phyloP scores from a whole-genome alignment of 2,329 filamentous ascomycete species.

The Neonectria punicea region DNA sequence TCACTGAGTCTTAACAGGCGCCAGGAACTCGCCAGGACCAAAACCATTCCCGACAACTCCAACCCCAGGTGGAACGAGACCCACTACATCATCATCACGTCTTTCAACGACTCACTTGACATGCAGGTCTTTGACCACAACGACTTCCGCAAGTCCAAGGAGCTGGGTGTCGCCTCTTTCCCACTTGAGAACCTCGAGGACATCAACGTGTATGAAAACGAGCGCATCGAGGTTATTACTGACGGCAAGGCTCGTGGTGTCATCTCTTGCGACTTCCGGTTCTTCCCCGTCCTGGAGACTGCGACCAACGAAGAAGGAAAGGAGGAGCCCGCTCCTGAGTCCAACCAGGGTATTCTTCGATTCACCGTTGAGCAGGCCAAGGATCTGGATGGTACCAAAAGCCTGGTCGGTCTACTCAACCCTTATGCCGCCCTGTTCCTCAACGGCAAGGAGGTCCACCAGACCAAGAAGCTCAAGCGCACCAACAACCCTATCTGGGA shows the following conservation, averaged over 20 bases:
- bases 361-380: slow-evolving; percentile 97
- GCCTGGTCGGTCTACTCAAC: slow-evolving; percentile 88
- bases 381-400: slow-evolving; percentile 92
- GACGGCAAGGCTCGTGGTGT: slow-evolving; percentile 87
- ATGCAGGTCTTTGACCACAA: slow-evolving; percentile 93
- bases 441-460: slow-evolving; percentile 91
- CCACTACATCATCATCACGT: slow-evolving; percentile 93
- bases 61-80: slow-evolving; percentile 98
- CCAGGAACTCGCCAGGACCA: slow-evolving; percentile 85
- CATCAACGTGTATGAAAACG: slow-evolving; percentile 81
- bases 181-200: slow-evolving; percentile 84
- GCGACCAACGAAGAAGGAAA: slow-evolving; percentile 80
- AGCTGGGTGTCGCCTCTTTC: slow-evolving; percentile 89
- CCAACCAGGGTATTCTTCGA: slow-evolving; percentile 91
- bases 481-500: slow-evolving; percentile 98
- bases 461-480: slow-evolving; percentile 91
- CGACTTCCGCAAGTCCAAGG: slow-evolving; percentile 95
- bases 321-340: slow-evolving; percentile 82
- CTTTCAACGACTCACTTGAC: slow-evolving; percentile 87
- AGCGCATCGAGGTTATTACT: slow-evolving; percentile 83
- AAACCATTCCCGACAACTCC: slow-evolving; percentile 83
- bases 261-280: slow-evolving; percentile 84
- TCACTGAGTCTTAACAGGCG: slow-evolving; percentile 87
- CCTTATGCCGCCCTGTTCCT: slow-evolving; percentile 90
- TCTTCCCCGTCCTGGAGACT: slow-evolving; percentile 90